Conservation (phyloP, 1,139 yeast species). For the Lodderomyces jiufengensis region DNA sequence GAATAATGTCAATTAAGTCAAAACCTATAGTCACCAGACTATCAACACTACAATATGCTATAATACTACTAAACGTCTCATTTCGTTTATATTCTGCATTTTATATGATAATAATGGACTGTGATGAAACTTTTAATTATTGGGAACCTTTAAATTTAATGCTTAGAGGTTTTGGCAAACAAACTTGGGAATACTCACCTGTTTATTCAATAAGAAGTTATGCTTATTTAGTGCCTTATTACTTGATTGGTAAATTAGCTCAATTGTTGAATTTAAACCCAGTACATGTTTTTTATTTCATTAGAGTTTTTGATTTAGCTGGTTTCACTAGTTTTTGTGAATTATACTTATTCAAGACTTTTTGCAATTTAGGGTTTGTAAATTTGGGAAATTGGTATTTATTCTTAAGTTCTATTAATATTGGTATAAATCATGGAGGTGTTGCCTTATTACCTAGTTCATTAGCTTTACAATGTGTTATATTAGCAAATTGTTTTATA, state of each 20-base stretch:
- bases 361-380: constrained; percentile 30
- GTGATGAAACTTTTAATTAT: constrained; percentile 85
- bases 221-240: constrained; percentile 62
- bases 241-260: constrained; percentile 20
- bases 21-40: constrained; percentile 8
- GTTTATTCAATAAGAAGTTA: constrained; percentile 85
- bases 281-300: constrained; percentile 40
- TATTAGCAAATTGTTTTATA: constrained; percentile 46
- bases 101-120: constrained; percentile 72
- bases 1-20: background rate
- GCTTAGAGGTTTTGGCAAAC: constrained; percentile 80
- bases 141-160: constrained; percentile 89
- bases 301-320: constrained; percentile 53
- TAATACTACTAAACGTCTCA: constrained; percentile 26
- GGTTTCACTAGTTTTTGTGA: constrained; percentile 55
- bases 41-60: constrained; percentile 12
- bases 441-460: constrained; percentile 85
- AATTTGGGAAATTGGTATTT: constrained; percentile 58
- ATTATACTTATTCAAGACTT: constrained; percentile 41
- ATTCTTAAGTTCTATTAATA: constrained; percentile 38
- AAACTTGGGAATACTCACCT: constrained; percentile 97
- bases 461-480: constrained; percentile 69
- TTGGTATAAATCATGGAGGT: constrained; percentile 85
- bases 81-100: constrained; percentile 47
- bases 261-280: constrained; percentile 6